Conservation (phyloP, 2,329 filamentous ascomycete genomes). For the Volutella citrinella region DNA sequence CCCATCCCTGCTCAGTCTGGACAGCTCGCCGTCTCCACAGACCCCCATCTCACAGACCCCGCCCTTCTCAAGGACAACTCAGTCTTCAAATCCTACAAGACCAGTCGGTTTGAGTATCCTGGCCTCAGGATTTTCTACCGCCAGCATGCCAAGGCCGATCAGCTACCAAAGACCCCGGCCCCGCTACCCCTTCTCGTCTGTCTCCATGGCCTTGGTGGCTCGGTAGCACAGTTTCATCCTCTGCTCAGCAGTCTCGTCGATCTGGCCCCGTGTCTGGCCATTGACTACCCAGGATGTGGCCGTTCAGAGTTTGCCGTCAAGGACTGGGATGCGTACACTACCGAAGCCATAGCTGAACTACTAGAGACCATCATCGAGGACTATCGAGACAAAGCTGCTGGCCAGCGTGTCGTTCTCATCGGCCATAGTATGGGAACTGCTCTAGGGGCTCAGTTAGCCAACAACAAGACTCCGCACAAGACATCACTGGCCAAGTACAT, state of each 20-base stretch:
- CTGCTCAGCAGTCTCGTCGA: slow-evolving; percentile 79
- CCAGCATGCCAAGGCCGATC: slow-evolving; percentile 76
- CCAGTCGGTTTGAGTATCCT: slow-evolving; percentile 66
- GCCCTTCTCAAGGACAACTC: slow-evolving; percentile 78
- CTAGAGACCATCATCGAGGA: slow-evolving; percentile 71
- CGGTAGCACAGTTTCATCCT: slow-evolving; percentile 80
- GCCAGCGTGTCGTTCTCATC: slow-evolving; percentile 74
- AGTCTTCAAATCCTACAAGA: slow-evolving; percentile 68
- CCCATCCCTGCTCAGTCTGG: slow-evolving; percentile 15
- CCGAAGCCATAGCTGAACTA: slow-evolving; percentile 71
- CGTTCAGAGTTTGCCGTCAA: slow-evolving; percentile 70
- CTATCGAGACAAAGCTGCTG: slow-evolving; percentile 61
- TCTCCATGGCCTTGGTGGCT: slow-evolving; percentile 91
- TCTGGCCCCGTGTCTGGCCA: slow-evolving; percentile 73
- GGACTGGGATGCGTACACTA: slow-evolving; percentile 75
- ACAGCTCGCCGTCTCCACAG: slow-evolving; percentile 24
- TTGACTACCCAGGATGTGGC: slow-evolving; percentile 90
- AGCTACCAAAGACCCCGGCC: slow-evolving; percentile 69
- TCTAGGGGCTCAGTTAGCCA: slow-evolving; percentile 68
- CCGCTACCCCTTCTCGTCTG: slow-evolving; percentile 85
- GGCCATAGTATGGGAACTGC: slow-evolving; percentile 90
- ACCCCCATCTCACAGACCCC: slow-evolving; percentile 63
- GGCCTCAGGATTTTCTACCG: slow-evolving; percentile 80
- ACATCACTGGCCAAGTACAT: slow-evolving; percentile 60
- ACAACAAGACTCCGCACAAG: slow-evolving; percentile 38